Base-by-base conservation (phyloP, 305 asterid species). In the Plantago lanceolata region DNA sequence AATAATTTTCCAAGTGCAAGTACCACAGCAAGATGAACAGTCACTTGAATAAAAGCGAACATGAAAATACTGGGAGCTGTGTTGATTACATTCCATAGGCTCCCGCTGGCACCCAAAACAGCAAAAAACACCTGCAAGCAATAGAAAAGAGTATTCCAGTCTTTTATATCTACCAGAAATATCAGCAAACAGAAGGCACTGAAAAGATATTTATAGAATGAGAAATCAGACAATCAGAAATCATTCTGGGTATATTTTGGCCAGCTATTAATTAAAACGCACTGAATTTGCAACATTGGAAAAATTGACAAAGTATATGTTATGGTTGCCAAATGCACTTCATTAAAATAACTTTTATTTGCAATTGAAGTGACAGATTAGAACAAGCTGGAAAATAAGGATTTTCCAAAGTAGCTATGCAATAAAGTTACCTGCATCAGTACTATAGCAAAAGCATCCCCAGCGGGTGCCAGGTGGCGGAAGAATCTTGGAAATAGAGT, bases 31-130 rank as follows among this genome's bases (percentile, higher is more conserved):
- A 90, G 85, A 84, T 90, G 97, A 59, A 85, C 76, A 1, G 82
- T 78, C 52, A 87, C 92, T 78, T 90, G 94, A 64, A 84, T 76
- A 40, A 85, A 73, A 43, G 94, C 92, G 71, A 90, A 85, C 75
- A 80, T 29, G 70, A 87, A 87, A 26, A 90, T 90, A 76, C 94
- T 77, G 1, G 97, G 97, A 45, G 92, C 86, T 66, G 92, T 85
- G 75, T 72, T 75, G 69, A 89, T 74, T 56, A 89, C 91, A 63
- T 76, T 85, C 94, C 85, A 74, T 65, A 87, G 56, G 64, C 90
- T 89, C 73, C 94, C 94, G 61, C 87, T 79, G 4, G 97, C 95
- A 20, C 95, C 97, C 68, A 89, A 76, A 52, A 85, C 94, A 50
- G 85, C 84, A 55, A 89, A 87, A 74, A 89, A 90, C 3, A 87